These are phyloP conservation scores for Blumeria hordei DNA, from an alignment of 2,329 filamentous ascomycete genomes.

Conservation along the genomic window DNA sequence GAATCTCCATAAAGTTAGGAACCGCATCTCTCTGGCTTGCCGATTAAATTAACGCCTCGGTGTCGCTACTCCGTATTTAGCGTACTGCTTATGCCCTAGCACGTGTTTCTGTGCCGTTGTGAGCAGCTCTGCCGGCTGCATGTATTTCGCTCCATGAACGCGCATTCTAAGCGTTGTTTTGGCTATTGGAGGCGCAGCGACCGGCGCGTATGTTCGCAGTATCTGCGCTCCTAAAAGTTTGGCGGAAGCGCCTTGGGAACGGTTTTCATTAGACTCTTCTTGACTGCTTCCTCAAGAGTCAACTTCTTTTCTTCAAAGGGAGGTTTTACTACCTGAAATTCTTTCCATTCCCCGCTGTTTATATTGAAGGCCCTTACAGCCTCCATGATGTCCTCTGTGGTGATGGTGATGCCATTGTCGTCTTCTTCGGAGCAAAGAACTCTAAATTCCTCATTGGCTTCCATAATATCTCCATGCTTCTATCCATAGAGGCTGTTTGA, in stretches of 20 bases:
- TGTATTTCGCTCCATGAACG: too few relatives aligned
- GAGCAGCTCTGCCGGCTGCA: too few relatives aligned
- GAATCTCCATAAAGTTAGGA: not conserved
- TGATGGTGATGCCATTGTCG: not conserved
- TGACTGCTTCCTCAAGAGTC: not conserved
- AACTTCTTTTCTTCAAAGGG: not conserved
- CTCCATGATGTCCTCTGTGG: not conserved
- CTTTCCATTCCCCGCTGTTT: not conserved
- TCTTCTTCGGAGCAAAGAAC: not conserved
- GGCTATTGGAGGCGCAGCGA: not conserved
- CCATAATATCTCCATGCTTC: too few relatives aligned
- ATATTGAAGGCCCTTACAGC: not conserved
- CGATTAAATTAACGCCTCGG: too few relatives aligned
- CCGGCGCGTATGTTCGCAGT: not conserved
- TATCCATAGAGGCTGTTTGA: too few relatives aligned
- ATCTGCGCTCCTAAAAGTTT: not conserved
- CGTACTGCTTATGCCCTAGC: too few relatives aligned
- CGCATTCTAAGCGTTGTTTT: not conserved
- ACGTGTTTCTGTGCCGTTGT: too few relatives aligned
- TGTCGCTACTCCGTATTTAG: too few relatives aligned
- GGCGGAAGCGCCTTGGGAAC: not conserved
- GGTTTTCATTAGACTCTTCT: not conserved
- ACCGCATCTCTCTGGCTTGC: not conserved
- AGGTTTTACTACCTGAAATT: not conserved
- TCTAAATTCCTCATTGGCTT: not conserved